Base-by-base conservation (phyloP, 2,329 filamentous ascomycete genomes). In the Verticillium alfalfae region DNA sequence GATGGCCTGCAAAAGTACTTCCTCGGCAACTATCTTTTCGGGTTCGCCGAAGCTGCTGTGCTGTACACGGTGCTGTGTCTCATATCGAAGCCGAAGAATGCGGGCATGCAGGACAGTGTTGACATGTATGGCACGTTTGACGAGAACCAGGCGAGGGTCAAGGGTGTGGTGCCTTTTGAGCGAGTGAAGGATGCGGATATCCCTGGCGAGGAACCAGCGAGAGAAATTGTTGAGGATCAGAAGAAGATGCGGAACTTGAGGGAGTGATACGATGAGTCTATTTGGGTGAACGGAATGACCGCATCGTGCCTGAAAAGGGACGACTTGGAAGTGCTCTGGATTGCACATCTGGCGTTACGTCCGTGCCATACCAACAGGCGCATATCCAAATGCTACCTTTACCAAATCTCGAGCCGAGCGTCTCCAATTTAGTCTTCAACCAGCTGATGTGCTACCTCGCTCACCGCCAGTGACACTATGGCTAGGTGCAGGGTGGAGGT, bases 1-100 rank as follows among this genome's bases (percentile, higher is more conserved):
- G 59, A 62, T 12, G 60, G 62, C 0, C 62, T 66, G 26, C 61
- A 62, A 54, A 65, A 78, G 37, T 66, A 66, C 36, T 66, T 64
- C 49, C 63, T 63, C 8, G 64, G 64, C 31, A 66, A 66, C 38
- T 66, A 66, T 57, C 59, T 66, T 8, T 66, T 66, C 31, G 64
- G 63, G 2, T 66, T 66, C 49, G 18, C 62, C 9, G 63, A 65
- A 34, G 64, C 64, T 12, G 61, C 59, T 0, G 37, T 56, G 2
- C 57, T 66, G 12, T 66, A 66, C 9, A 61, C 63, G 2, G 18
- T 61, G 5, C 45, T 66, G 22, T 63, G 61, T 1, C 64, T 64
- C 2, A 26, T 49, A 4, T 66, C 59, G 45, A 66, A 62, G 57
- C 64, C 64, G 4, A 59, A 56, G 15, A 38, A 61, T 5, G 55